phyloP scores from a whole-genome alignment of 148 eudicot genomes.

The Mesembryanthemum crystallinum region DNA sequence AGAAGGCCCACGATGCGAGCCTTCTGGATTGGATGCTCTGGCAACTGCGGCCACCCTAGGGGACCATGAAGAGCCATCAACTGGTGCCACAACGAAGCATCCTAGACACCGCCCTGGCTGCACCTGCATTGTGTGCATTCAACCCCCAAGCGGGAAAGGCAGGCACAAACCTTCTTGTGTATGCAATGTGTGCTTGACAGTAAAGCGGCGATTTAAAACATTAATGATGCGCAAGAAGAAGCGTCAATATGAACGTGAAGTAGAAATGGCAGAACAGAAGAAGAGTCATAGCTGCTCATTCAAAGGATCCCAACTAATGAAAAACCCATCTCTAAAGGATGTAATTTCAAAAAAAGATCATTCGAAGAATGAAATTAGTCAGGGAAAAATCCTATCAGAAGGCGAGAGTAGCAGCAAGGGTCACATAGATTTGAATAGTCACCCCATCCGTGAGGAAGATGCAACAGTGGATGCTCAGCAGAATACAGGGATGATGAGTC shows the following conservation, averaged over 20 bases:
- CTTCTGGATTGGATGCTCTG: constrained; percentile 81
- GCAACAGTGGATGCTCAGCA: constrained; percentile 27
- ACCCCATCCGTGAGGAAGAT: constrained; percentile 66
- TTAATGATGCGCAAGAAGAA: constrained; percentile 76
- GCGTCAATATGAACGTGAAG: constrained; percentile 59
- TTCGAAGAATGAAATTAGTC: constrained; percentile 27
- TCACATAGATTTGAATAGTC: constrained; percentile 67
- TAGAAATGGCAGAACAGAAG: constrained; percentile 44
- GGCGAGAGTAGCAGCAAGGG: constrained; percentile 40
- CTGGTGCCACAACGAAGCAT: constrained; percentile 71
- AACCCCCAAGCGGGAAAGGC: constrained; percentile 93
- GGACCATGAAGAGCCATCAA: constrained; percentile 55
- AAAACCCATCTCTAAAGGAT: constrained; percentile 23
- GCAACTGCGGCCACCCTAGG: constrained; percentile 88
- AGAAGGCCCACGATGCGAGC: constrained; percentile 48
- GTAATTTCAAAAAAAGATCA: constrained; percentile 25
- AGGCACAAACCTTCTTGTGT: constrained; percentile 74
- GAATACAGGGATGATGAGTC: constrained; percentile 34
- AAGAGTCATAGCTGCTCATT: constrained; percentile 25
- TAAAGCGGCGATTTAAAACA: constrained; percentile 77
- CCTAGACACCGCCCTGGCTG: constrained; percentile 96
- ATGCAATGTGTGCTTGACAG: constrained; percentile 79
- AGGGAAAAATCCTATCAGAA: constrained; percentile 21
- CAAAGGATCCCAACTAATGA: constrained; percentile 26
- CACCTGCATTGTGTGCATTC: constrained; percentile 89